These are phyloP conservation scores for Laetiporus sulphureus DNA, from an alignment of 1,284 basidiomycete species.

Conservation along the genomic window DNA sequence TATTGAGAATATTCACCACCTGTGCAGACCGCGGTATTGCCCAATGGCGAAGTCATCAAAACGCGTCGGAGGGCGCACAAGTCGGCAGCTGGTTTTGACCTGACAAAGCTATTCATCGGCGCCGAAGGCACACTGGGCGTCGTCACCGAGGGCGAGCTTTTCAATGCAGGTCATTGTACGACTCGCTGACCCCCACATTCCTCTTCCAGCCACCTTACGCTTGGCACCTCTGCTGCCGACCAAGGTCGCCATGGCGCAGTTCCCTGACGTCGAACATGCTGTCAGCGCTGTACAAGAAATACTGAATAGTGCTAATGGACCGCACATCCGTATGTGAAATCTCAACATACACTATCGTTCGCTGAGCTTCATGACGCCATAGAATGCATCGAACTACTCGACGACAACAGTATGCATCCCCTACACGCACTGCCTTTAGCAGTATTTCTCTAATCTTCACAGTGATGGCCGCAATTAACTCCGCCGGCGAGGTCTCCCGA, in stretches of 20 bases:
- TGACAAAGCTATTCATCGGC: slow-evolving; percentile 78
- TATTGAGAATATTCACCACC: neutral
- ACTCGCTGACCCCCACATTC: neutral
- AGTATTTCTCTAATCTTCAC: neutral
- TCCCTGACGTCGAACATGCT: slow-evolving; percentile 54
- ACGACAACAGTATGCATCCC: slow-evolving; percentile 50
- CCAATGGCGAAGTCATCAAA: slow-evolving; percentile 76
- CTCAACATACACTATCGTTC: slow-evolving; percentile 5
- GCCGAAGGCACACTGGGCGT: slow-evolving; percentile 81
- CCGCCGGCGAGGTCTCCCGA: slow-evolving; percentile 46
- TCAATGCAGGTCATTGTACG: neutral
- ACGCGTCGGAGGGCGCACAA: slow-evolving; percentile 69
- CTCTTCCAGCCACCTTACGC: slow-evolving; percentile 58
- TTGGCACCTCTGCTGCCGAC: slow-evolving; percentile 74
- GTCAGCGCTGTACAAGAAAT: slow-evolving; percentile 77
- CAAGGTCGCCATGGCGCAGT: slow-evolving; percentile 67
- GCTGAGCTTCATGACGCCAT: neutral
- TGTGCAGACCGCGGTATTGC: slow-evolving; percentile 65
- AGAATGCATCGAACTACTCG: slow-evolving; percentile 83
- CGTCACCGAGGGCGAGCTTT: slow-evolving; percentile 57
- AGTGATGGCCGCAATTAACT: slow-evolving; percentile 80
- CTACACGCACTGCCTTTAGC: neutral
- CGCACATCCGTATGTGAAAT: slow-evolving; percentile 53
- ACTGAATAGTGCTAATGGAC: slow-evolving; percentile 57
- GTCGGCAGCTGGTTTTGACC: slow-evolving; percentile 72